These are phyloP conservation scores for Theobroma grandiflorum DNA, from an alignment of 441 rosid species.

Conservation along the genomic window DNA sequence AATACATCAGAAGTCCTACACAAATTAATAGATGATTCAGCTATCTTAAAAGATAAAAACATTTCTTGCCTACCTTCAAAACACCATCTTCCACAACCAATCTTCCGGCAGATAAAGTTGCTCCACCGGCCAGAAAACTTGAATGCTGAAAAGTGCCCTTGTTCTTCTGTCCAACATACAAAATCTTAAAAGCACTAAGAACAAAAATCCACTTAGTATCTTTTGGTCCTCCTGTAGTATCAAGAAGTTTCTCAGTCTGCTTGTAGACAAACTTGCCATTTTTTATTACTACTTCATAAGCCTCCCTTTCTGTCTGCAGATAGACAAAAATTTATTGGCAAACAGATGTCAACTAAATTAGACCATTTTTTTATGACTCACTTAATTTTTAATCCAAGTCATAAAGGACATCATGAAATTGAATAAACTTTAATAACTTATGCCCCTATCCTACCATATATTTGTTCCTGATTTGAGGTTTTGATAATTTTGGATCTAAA, in stretches of 20 bases:
- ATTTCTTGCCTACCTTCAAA: constrained; percentile 49
- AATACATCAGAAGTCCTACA: background rate
- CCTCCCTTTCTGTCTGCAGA: constrained; percentile 79
- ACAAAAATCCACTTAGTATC: constrained; percentile 82
- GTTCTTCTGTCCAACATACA: constrained; percentile 62
- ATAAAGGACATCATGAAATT: background rate
- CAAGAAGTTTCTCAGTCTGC: constrained; percentile 54
- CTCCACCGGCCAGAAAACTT: constrained; percentile 78
- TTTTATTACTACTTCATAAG: constrained; percentile 74
- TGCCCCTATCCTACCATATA: background rate
- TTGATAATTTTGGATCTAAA: background rate
- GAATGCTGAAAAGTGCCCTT: constrained; percentile 86
- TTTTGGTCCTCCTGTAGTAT: constrained; percentile 56
- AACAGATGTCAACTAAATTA: background rate
- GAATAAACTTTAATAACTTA: background rate
- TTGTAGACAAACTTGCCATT: constrained; percentile 59
- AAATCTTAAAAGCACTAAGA: constrained; percentile 61
- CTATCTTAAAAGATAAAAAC: background rate
- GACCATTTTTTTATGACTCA: background rate
- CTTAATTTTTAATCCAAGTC: background rate
- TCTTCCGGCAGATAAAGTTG: constrained; percentile 78
- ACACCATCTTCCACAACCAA: constrained; percentile 58
- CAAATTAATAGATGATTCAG: background rate
- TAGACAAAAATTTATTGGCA: background rate
- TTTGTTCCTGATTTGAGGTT: background rate